These are phyloP conservation scores for Didymella sp. DNA, from an alignment of 2,329 filamentous ascomycete genomes.

Conservation along the genomic window DNA sequence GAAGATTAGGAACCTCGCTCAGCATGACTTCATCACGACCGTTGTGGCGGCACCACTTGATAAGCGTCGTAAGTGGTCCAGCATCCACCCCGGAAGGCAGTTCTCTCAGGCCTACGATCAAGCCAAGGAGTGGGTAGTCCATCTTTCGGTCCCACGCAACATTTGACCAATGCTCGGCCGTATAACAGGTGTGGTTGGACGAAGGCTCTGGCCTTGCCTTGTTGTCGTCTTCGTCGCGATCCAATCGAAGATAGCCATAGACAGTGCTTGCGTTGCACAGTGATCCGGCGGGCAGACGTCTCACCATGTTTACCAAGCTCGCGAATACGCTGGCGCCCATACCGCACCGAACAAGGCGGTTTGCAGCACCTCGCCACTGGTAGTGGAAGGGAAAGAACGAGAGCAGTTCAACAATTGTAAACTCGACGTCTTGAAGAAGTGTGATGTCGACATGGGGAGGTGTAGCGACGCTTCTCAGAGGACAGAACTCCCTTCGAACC, in stretches of 20 bases:
- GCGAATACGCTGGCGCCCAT: background rate
- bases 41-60: constrained; percentile 21
- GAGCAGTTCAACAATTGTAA: constrained; percentile 27
- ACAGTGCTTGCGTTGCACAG: background rate
- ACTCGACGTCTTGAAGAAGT: constrained; percentile 20
- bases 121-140: constrained; percentile 30
- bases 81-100: constrained; percentile 26
- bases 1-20: constrained; percentile 15
- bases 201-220: background rate
- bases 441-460: constrained; percentile 23
- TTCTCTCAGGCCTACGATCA: constrained; percentile 20
- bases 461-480: constrained; percentile 27
- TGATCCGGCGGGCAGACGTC: constrained; percentile 9
- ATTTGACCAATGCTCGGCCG: constrained; percentile 23
- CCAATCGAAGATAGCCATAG: background rate
- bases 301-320: constrained; percentile 23
- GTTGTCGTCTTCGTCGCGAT: no score
- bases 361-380: constrained; percentile 22
- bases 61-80: constrained; percentile 25
- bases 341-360: constrained; percentile 13
- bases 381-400: constrained; percentile 28
- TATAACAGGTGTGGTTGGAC: constrained; percentile 3
- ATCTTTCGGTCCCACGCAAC: constrained; percentile 9
- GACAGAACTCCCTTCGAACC: constrained; percentile 13
- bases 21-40: constrained; percentile 10